phyloP scores from a whole-genome alignment of 768 basidiomycete species.

The Panus rudis region DNA sequence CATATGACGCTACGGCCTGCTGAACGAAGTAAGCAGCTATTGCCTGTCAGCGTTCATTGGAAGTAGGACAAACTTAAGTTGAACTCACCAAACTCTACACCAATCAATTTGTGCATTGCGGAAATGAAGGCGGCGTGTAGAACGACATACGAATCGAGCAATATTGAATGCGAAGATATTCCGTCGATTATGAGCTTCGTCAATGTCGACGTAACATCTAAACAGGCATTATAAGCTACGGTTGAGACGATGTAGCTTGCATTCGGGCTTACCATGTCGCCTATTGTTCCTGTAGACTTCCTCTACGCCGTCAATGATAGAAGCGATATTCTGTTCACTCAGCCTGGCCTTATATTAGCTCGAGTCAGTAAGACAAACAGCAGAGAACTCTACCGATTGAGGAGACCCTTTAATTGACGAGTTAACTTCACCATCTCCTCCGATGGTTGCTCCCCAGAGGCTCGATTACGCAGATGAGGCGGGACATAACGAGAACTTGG shows the following conservation, averaged over 20 bases:
- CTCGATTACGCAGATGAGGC: constrained; percentile 59
- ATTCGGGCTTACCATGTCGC: constrained; percentile 55
- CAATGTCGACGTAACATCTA: constrained; percentile 78
- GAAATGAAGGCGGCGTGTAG: constrained; percentile 83
- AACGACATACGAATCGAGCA: constrained; percentile 85
- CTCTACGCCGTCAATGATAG: constrained; percentile 69
- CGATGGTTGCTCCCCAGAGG: constrained; percentile 27
- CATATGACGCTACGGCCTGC: constrained; percentile 58
- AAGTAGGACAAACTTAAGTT: background rate
- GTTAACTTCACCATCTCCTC: constrained; percentile 50
- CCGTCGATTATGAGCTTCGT: constrained; percentile 72
- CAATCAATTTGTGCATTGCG: constrained; percentile 71
- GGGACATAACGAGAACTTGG: constrained; percentile 64
- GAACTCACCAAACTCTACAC: constrained; percentile 81
- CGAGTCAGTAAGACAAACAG: background rate
- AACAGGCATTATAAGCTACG: background rate
- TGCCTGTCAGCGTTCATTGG: background rate
- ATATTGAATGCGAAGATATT: constrained; percentile 71
- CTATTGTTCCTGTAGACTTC: constrained; percentile 68
- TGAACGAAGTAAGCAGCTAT: constrained; percentile 83
- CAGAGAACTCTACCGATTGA: constrained; percentile 58
- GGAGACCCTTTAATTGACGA: constrained; percentile 75
- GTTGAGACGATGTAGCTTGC: background rate
- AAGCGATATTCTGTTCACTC: constrained; percentile 83
- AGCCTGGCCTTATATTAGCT: constrained; percentile 41